phyloP scores from a whole-genome alignment of 441 rosid species.

The Pelargonium fulgidum region DNA sequence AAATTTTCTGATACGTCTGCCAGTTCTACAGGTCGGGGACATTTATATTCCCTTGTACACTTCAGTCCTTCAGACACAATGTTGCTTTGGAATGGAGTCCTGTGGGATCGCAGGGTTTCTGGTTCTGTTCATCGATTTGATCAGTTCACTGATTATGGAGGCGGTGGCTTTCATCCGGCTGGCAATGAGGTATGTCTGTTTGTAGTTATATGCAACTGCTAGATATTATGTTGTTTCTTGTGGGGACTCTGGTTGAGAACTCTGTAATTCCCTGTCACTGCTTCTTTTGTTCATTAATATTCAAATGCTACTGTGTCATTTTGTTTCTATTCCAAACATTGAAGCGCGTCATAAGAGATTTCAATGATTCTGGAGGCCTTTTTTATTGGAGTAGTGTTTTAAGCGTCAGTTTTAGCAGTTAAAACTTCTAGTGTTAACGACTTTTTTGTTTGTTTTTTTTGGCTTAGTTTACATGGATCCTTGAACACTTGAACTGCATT shows the following conservation, averaged over 20 bases:
- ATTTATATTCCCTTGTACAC: slow-evolving; percentile 70
- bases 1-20: slow-evolving; percentile 55
- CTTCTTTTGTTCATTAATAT: background rate
- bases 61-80: slow-evolving; percentile 79
- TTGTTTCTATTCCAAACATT: background rate
- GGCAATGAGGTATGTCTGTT: slow-evolving; percentile 99
- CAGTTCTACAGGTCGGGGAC: slow-evolving; percentile 62
- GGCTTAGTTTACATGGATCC: background rate
- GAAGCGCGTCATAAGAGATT: background rate
- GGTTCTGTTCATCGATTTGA: slow-evolving; percentile 67
- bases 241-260: background rate
- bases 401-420: background rate
- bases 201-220: background rate
- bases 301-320: background rate
- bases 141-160: slow-evolving; percentile 92
- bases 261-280: background rate
- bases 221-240: slow-evolving; percentile 2
- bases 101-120: slow-evolving; percentile 77
- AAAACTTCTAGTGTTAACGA: background rate
- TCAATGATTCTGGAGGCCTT: background rate
- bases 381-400: background rate
- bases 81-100: slow-evolving; percentile 89
- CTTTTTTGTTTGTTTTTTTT: background rate
- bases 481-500: background rate
- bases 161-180: slow-evolving; percentile 99